Evolutionary conservation across 2,329 filamentous ascomycete species (phyloP), one percentile per base, ranked within the genome.

Genomic region (Neocucurbitaria cava): DNA sequence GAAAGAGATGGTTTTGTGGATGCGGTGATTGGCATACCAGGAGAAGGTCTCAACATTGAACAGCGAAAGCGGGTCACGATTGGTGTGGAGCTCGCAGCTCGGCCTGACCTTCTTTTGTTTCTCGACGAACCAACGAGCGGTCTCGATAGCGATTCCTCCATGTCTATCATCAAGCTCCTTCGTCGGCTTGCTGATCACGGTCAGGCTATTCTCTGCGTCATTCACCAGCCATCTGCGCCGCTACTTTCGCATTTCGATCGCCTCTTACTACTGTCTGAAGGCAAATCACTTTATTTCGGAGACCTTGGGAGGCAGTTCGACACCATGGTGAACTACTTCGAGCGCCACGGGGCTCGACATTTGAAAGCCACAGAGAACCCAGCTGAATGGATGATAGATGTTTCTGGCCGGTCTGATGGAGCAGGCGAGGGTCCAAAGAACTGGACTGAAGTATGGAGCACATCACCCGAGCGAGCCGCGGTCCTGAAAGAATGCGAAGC

Each of bases 11-110:
- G 89, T 42, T 95, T 93, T 65, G 91, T 92, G 7, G 91, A 95
- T 71, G 92, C 92, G 13, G 83, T 96, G 36, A 90, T 96, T 48
- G 92, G 92, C 80, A 88, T 94, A 20, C 90, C 90, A 3, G 92
- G 92, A 58, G 90, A 93, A 79, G 58, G 59, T 1, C 83, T 91
- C 33, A 91, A 91, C 69, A 82, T 78, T 20, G 84, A 86, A 67
- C 84, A 87, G 68, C 78, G 84, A 8, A 86, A 86, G 70, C 89
- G 90, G 63, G 82, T 96, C 2, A 96, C 91, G 0, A 95, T 96
- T 58, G 92, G 91, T 74, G 92, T 96, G 24, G 92, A 96, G 73
- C 83, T 96, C 18, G 92, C 90, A 31, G 92, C 92, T 4, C 95
- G 93, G 78, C 92, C 92, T 5, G 87, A 90, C 33, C 82, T 96